Base-by-base conservation (phyloP, 1,139 yeast species). In the Pichia sp. region DNA sequence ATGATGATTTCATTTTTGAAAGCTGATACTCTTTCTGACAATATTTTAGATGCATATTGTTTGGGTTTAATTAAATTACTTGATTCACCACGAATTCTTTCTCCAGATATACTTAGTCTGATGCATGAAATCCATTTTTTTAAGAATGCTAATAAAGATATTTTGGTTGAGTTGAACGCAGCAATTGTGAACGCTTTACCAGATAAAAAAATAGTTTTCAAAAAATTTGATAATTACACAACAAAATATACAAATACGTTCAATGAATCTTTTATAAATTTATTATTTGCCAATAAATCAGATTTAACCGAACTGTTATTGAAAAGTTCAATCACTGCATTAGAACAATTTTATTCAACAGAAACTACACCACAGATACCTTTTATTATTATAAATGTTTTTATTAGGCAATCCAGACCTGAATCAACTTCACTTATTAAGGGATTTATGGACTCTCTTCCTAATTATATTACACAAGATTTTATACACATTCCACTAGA, bases 371-470 rank as follows among this genome's bases (percentile, higher is more conserved):
- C 59, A 2, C 53, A 49, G 6, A 50, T 57, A 1, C 54, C 65
- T 0, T 58, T 67, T 25, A 32, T 40, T 4, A 51, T 68, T 6
- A 57, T 60, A 33, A 54, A 57, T 16, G 47, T 49, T 16, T 57
- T 63, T 27, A 54, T 69, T 4, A 53, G 52, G 31, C 48, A 57
- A 4, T 54, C 60, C 30, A 22, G 52, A 4, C 28, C 39, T 0
- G 48, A 43, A 16, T 58, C 58, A 37, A 33, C 49, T 0, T 39
- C 48, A 0, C 55, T 55, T n/a, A 54, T 70, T 4, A 50, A 53
- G 1, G 54, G 54, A 7, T 62, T 69, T 34, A 48, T 69, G 23
- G 51, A 53, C 25, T 60, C 59, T 16, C 22, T 71, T 3, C 65
- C 70, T 6, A 50, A 57, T 3, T 53, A 58, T 44, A 48, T 71